Evolutionary conservation across 2,329 filamentous ascomycete species (phyloP), one percentile per base, ranked within the genome.

Genomic region (Diaporthe destruens): DNA sequence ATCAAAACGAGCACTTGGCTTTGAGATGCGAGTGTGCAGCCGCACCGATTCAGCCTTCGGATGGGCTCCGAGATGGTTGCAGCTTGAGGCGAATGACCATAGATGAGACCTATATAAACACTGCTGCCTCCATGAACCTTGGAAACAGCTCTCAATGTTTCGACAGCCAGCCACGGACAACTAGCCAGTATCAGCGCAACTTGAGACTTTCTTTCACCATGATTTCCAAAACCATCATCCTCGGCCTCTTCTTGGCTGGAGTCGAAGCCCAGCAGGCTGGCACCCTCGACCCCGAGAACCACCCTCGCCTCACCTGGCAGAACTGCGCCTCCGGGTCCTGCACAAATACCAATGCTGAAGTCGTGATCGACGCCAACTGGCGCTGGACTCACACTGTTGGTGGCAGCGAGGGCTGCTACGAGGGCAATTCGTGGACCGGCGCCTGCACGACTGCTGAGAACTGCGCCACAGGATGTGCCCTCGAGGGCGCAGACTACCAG

Each of bases 331-430:
- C 80, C 53, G 84, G 85, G 57, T 82, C 84, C 47, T 91, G 88
- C 80, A 84, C 84, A 2, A 84, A 81, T 23, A 81, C 85, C 71
- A 80, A 80, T 68, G 86, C 85, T 39, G 85, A 85, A 65, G 82
- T 90, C 66, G 85, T 87, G 51, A 80, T 90, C 75, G 88, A 90
- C 76, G 76, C 86, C 74, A 90, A 89, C 81, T 90, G 87, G 87
- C 84, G 88, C 68, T 90, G 88, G 88, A 79, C 88, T 67, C 87
- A 89, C 79, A 80, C 81, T 36, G 83, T 80, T 55, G 76, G 77
- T 34, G 84, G 84, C 42, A 86, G 83, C 76, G 83, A 80, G 75
- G 87, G 88, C 80, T 87, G 85, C 80, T 66, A 53, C 57, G 44
- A 53, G 34, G 34, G 44, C 8, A 54, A 54, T 6, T 25, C 42